Evolutionary conservation across 1,284 basidiomycete genomes (phyloP), one percentile per base, ranked within the genome.

Genomic region (Ceratorhiza oryzae-sativae): DNA sequence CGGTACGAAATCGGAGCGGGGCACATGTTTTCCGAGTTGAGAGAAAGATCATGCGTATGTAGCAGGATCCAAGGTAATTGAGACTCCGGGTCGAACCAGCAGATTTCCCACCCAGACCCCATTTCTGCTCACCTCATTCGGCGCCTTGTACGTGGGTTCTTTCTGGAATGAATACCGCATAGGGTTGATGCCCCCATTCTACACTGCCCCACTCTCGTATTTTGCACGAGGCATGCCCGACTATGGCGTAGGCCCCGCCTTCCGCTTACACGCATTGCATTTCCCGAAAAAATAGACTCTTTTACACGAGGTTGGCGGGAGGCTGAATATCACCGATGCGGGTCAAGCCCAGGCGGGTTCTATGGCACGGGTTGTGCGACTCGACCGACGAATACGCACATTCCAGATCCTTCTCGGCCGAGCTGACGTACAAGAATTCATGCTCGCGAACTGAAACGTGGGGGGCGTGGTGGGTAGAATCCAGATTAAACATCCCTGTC

Each of bases 201-300:
- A 65, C 62, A 53, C 48, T 30, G 48, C 62, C 62, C 62, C 41
- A 45, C 62, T 45, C 36, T 23, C 48, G 25, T 36, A 27, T 65
- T 34, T 45, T 32, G 32, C 62, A 65, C 48, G 62, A 65, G 62
- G 62, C 62, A 20, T 34, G 46, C 30, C 45, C 48, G 48, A 3
- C 46, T 65, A 65, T 15, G 18, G 46, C 46, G 25, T 53, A 25
- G 13, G 62, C 30, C 48, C 62, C 62, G 62, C 46, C 62, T 32
- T 30, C 62, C 30, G 62, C 62, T 65, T 65, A 53, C 60, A 49
- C 25, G 25, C 27, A 63, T 49, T 41, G n/a, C 32, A 65, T 65
- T 65, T 65, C 62, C 58, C 48, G 48, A 62, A 65, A 65, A 65
- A 62, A 45, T 65, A 65, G 62, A 53, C 62, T 65, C 48, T 34